These are phyloP conservation scores for Pilasporangium apinafurcum DNA, from an alignment of 352 stramenopile species.

Conservation along the genomic window DNA sequence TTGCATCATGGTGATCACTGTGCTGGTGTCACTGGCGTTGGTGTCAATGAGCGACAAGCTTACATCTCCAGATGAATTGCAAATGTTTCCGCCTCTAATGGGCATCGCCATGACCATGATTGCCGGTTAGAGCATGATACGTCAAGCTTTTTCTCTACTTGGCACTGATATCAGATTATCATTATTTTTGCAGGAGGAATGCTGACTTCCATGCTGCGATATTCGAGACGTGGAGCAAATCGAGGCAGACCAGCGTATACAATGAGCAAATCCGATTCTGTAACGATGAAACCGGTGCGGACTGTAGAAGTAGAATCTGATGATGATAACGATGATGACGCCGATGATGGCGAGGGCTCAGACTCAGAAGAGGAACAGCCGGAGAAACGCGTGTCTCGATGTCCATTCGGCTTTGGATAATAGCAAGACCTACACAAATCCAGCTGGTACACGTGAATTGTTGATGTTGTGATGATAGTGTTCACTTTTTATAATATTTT, in stretches of 20 bases:
- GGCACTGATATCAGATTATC: not conserved
- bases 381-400: slow-evolving; percentile 52
- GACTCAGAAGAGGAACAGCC: slow-evolving; percentile 17
- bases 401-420: slow-evolving; percentile 47
- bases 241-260: too few relatives aligned
- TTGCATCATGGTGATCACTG: slow-evolving; percentile 45
- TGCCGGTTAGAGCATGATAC: slow-evolving; percentile 14
- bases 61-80: slow-evolving; percentile 41
- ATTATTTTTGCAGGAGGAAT: slow-evolving; percentile 17
- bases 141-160: not conserved
- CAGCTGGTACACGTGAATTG: too few relatives aligned
- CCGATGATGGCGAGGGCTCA: not conserved
- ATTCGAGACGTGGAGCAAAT: too few relatives aligned
- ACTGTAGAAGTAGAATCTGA: slow-evolving; percentile 2
- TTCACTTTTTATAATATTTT: too few relatives aligned
- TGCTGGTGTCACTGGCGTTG: slow-evolving; percentile 42
- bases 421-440: too few relatives aligned
- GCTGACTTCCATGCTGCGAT: slow-evolving; percentile 35
- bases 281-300: not conserved
- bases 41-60: slow-evolving; percentile 35
- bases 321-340: slow-evolving; percentile 30
- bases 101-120: slow-evolving; percentile 53
- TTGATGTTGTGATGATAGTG: slow-evolving; percentile 2
- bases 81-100: slow-evolving; percentile 64
- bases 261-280: slow-evolving; percentile 6